Evolutionary conservation across 2,329 filamentous ascomycete genomes (phyloP).

Genomic region (Pseudocercospora eumusae): DNA sequence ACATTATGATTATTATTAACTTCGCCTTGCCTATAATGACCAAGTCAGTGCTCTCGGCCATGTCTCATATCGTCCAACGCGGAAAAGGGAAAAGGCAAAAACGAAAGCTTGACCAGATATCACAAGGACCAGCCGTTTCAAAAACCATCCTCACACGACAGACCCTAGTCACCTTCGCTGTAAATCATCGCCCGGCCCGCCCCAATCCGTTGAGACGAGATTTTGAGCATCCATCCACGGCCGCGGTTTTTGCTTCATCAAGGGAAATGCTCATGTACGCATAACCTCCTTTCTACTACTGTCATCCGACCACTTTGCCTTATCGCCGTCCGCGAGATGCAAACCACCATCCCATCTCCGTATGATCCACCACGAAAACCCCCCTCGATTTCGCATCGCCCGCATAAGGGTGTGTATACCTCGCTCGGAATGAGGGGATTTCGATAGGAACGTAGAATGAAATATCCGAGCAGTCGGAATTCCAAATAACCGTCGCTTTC

Average conservation of each 20-base stretch:
- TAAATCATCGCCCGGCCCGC: not conserved
- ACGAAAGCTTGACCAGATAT: not conserved
- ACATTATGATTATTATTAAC: too few relatives aligned
- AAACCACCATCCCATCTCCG: not conserved
- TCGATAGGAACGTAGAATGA: too few relatives aligned
- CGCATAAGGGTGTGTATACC: not conserved
- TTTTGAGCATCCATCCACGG: not conserved
- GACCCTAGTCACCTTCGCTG: not conserved
- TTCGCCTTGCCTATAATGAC: too few relatives aligned
- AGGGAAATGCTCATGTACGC: too few relatives aligned
- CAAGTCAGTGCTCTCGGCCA: not conserved
- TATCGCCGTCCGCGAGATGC: not conserved
- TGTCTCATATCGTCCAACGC: not conserved
- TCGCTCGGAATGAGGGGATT: too few relatives aligned
- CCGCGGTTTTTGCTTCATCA: not conserved
- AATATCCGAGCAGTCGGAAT: too few relatives aligned
- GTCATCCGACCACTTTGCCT: not conserved
- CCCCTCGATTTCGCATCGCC: not conserved
- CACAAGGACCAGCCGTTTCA: not conserved
- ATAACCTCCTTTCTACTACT: not conserved
- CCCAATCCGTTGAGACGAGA: not conserved
- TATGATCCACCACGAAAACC: not conserved
- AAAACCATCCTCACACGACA: not conserved
- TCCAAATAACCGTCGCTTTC: too few relatives aligned
- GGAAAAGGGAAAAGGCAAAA: not conserved